Evolutionary conservation across 2,329 filamentous ascomycete species (phyloP), one percentile per base, ranked within the genome.

Genomic region (Trichophyton rubrum): DNA sequence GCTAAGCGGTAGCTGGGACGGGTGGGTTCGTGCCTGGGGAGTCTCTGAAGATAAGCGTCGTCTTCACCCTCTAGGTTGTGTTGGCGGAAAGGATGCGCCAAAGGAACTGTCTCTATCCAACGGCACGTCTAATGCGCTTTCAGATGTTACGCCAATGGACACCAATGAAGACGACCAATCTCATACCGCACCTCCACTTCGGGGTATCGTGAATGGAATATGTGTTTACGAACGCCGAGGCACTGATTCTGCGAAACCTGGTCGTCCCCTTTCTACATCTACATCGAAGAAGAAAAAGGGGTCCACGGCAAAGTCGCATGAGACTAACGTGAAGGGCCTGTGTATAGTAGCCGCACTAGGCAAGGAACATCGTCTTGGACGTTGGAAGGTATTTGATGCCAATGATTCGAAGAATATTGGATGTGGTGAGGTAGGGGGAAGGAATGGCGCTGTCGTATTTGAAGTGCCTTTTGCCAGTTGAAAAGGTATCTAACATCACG

Each of bases 1-100:
- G 61, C 79, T 99, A 58, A 95, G 86, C 65, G 93, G 92, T 35
- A 96, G 90, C 73, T 99, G 92, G 91, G 93, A 95, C 70, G 93
- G 93, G 1, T 85, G 83, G 72, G 80, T 99, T 61, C 81, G 92
- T 57, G 86, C 86, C 3, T 99, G 93, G 93, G 85, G 82, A 63
- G 80, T 99, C 20, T 87, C 85, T 59, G 84, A 89, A 47, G 92
- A 96, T 71, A 93, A 91, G 75, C 84, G 83, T 71, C 85, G 80
- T 64, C 82, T 99, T 51, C 85, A 93, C 68, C 75, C 83, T 0
- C 74, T 90, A 6, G 90, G 90, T 1, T 79, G 84, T 1, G 77
- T 93, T 33, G 86, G 83, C 11, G 65, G 62, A 45, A 66, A 67
- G 6, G 51, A 65, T 55, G 27, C 61, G 41, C 62, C 62, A 4